A percentile compares a stretch with the other conserved stretches of the same genome.
Conservation (phyloP, 2,329 filamentous ascomycete species). For the Hypoxylon sp. region DNA sequence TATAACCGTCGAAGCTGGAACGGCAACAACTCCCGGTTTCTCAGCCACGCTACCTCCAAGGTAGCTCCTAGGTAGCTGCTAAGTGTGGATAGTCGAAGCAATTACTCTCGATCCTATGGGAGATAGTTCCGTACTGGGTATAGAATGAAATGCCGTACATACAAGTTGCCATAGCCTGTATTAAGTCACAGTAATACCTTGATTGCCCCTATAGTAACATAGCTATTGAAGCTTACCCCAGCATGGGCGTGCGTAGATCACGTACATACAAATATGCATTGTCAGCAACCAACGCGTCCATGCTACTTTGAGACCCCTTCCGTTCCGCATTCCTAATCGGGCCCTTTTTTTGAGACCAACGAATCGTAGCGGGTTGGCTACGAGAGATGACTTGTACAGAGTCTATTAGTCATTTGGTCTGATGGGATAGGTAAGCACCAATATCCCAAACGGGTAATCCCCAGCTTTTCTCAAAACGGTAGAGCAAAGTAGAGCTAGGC, state of each 20-base stretch:
- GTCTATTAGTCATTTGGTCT: slow-evolving; percentile 32
- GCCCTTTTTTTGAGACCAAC: slow-evolving; percentile 22
- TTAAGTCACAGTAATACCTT: slow-evolving; percentile 23
- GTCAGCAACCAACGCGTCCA: slow-evolving; percentile 43
- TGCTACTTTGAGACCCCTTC: slow-evolving; percentile 34
- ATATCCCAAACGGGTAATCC: slow-evolving; percentile 16
- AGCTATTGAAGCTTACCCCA: slow-evolving; percentile 28
- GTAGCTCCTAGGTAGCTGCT: slow-evolving; percentile 45
- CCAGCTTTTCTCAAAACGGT: slow-evolving; percentile 22
- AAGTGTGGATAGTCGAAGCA: slow-evolving; percentile 62
- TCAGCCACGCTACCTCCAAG: slow-evolving; percentile 1
- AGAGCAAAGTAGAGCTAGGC: slow-evolving; percentile 13
- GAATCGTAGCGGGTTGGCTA: slow-evolving; percentile 14
- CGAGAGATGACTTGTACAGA: slow-evolving; percentile 31
- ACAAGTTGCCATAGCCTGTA: slow-evolving; percentile 53
- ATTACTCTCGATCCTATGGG: slow-evolving; percentile 61
- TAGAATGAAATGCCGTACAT: slow-evolving; percentile 56
- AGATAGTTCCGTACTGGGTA: slow-evolving; percentile 59
- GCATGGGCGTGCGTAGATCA: slow-evolving; percentile 39
- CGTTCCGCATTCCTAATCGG: slow-evolving; percentile 43
- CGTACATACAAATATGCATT: slow-evolving; percentile 37
- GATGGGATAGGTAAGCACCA: slow-evolving; percentile 16
- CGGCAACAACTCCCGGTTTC: slow-evolving; percentile 59
- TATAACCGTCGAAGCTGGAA: slow-evolving; percentile 58
- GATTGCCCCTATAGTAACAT: slow-evolving; percentile 34